Conservation (phyloP, 768 basidiomycete genomes). For the Pulveroboletus frians region DNA sequence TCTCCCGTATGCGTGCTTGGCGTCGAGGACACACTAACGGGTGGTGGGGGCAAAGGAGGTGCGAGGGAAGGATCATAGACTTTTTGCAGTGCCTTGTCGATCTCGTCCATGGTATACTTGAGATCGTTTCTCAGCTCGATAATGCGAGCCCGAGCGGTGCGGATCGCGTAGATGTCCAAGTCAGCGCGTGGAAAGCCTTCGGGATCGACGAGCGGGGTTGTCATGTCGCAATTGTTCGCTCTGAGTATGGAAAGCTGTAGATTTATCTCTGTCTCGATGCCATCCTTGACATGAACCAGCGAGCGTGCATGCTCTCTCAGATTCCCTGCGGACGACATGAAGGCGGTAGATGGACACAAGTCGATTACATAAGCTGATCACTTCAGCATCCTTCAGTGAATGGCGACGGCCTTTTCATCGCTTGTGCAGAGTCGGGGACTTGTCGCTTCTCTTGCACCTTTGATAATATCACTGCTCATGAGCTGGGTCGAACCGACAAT, state of each 20-base stretch:
- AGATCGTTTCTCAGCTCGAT: slow-evolving; percentile 80
- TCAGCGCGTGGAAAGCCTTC: slow-evolving; percentile 90
- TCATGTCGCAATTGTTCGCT: slow-evolving; percentile 58
- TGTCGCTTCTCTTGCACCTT: slow-evolving; percentile 64
- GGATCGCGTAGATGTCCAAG: slow-evolving; percentile 77
- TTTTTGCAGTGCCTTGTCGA: slow-evolving; percentile 62
- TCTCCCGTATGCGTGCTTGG: slow-evolving; percentile 16
- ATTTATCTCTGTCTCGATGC: slow-evolving; percentile 67
- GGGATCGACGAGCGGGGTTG: slow-evolving; percentile 71
- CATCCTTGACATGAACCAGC: slow-evolving; percentile 64
- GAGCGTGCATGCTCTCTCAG: slow-evolving; percentile 55
- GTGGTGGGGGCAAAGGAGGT: slow-evolving; percentile 12
- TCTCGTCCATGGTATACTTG: slow-evolving; percentile 54
- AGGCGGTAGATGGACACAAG: slow-evolving; percentile 1
- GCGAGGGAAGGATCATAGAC: slow-evolving; percentile 52
- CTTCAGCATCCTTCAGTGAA: background rate
- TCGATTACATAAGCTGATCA: slow-evolving; percentile 6
- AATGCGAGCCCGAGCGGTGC: slow-evolving; percentile 70
- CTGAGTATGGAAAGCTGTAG: slow-evolving; percentile 57
- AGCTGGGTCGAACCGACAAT: slow-evolving; percentile 74
- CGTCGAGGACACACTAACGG: slow-evolving; percentile 21
- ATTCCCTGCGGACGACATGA: slow-evolving; percentile 37
- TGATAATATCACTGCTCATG: slow-evolving; percentile 80
- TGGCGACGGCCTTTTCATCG: slow-evolving; percentile 55
- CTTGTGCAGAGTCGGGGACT: slow-evolving; percentile 42